Evolutionary conservation across 1,284 basidiomycete genomes (phyloP).

Genomic region (Cryptococcus hybrid): DNA sequence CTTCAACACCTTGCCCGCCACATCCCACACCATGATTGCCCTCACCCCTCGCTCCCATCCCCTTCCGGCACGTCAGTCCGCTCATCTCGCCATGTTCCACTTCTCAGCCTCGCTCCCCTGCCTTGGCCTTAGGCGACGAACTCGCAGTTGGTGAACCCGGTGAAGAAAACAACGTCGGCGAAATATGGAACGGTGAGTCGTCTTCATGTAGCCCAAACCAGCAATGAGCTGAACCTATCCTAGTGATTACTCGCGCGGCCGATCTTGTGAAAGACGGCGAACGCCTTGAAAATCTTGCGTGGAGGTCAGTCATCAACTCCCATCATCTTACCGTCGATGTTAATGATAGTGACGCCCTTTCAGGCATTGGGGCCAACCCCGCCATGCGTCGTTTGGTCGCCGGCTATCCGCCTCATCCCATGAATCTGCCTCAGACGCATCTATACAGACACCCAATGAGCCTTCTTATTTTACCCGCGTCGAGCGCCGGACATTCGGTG

Average conservation of each 20-base stretch:
- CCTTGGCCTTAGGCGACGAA: constrained; percentile 25
- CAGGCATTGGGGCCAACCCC: constrained; percentile 35
- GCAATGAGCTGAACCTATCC: neutral
- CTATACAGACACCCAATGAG: constrained; percentile 29
- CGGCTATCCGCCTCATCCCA: constrained; percentile 26
- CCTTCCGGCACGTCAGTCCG: constrained; percentile 12
- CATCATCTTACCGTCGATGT: neutral
- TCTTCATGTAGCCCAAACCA: neutral
- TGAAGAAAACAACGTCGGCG: constrained; percentile 30
- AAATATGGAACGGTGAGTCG: constrained; percentile 36
- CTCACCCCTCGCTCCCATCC: constrained; percentile 11
- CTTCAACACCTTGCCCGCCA: neutral
- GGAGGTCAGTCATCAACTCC: constrained; percentile 28
- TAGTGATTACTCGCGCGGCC: constrained; percentile 42
- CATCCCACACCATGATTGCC: constrained; percentile 1
- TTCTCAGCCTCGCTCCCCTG: constrained; percentile 34
- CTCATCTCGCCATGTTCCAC: constrained; percentile 19
- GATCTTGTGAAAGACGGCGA: constrained; percentile 47
- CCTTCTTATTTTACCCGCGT: constrained; percentile 11
- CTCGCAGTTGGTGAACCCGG: constrained; percentile 29
- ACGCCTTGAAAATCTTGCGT: constrained; percentile 44
- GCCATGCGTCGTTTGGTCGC: constrained; percentile 7
- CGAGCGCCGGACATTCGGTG: constrained; percentile 37
- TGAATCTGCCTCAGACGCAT: constrained; percentile 22
- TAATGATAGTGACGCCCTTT: no score